These are phyloP conservation scores for Cudoniella acicularis DNA, from an alignment of 495 filamentous ascomycete genomes.

Conservation along the genomic window DNA sequence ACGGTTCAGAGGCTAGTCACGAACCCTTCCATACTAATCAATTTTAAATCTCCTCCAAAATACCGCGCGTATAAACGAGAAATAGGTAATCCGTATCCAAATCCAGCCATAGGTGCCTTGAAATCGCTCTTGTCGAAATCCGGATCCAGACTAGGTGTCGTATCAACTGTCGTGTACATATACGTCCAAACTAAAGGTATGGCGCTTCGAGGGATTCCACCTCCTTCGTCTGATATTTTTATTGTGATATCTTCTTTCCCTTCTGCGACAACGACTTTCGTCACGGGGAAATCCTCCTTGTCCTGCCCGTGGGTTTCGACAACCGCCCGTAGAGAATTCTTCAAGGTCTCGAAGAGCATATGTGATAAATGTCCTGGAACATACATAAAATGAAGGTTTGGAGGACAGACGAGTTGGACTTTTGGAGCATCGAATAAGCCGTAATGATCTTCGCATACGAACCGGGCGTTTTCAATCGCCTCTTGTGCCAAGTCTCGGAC, in stretches of 20 bases:
- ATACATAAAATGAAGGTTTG: constrained; percentile 96
- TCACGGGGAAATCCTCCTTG: constrained; percentile 91
- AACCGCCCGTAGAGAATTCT: constrained; percentile 94
- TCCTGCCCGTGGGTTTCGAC: constrained; percentile 95
- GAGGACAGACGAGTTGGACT: constrained; percentile 91
- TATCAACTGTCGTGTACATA: constrained; percentile 98
- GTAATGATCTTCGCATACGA: constrained; percentile 98
- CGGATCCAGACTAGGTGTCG: constrained; percentile 89
- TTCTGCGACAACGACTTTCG: constrained; percentile 94
- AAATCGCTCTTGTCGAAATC: constrained; percentile 99
- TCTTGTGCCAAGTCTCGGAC: constrained; percentile 94
- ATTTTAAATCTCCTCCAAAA: constrained; percentile 92
- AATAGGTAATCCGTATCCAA: constrained; percentile 94
- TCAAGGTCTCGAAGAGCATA: constrained; percentile 99
- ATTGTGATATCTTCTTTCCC: constrained; percentile 98
- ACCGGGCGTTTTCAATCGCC: constrained; percentile 96
- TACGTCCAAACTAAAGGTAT: constrained; percentile 99
- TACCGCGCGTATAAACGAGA: constrained; percentile 92
- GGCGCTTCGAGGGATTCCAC: constrained; percentile 83
- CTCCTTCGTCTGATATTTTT: constrained; percentile 94
- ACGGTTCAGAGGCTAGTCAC: constrained; percentile 30
- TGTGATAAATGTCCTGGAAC: constrained; percentile 95
- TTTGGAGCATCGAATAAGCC: constrained; percentile 96
- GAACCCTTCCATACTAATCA: constrained; percentile 99
- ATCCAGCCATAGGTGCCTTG: constrained; percentile 98